Evolutionary conservation across 2,329 filamentous ascomycete genomes (phyloP).

Genomic region (Colletotrichum lentis): DNA sequence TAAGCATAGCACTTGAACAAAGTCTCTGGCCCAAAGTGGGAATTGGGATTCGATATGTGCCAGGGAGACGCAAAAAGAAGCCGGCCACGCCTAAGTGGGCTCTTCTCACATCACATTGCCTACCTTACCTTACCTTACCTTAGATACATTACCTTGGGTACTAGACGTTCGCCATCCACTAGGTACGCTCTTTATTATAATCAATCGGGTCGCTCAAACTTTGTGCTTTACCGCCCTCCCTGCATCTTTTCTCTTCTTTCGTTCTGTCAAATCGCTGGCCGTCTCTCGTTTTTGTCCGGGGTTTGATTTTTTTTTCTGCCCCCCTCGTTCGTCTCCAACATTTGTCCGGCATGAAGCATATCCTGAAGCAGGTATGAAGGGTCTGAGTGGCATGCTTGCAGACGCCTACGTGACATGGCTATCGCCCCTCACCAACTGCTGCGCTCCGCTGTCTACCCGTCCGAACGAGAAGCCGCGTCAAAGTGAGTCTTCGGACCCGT

Average conservation of each 20-base stretch:
- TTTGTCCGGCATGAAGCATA: conserved; percentile 37
- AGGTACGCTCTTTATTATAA: conserved; percentile 27
- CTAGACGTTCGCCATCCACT: conserved; percentile 14
- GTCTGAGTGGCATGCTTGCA: conserved; percentile 53
- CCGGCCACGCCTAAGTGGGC: conserved; percentile 28
- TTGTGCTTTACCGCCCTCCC: conserved; percentile 24
- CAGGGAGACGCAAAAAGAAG: conserved; percentile 13
- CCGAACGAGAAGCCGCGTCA: conserved; percentile 51
- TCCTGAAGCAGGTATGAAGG: conserved; percentile 48
- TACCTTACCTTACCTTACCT: neutral
- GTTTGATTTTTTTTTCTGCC: neutral
- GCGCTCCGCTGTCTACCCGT: conserved; percentile 51
- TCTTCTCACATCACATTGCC: conserved; percentile 4
- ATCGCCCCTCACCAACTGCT: conserved; percentile 56
- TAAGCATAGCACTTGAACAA: conserved; percentile 20
- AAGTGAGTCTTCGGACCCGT: conserved; percentile 46
- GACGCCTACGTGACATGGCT: conserved; percentile 58
- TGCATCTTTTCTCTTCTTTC: conserved; percentile 15
- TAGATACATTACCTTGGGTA: neutral
- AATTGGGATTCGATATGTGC: conserved; percentile 16
- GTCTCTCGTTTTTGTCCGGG: neutral
- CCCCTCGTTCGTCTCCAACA: conserved; percentile 18
- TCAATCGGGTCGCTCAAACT: conserved; percentile 35
- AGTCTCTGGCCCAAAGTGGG: conserved; percentile 29
- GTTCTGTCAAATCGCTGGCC: conserved; percentile 21